phyloP scores from a whole-genome alignment of 2,329 filamentous ascomycete genomes.

The Chaetomium olivaceum region DNA sequence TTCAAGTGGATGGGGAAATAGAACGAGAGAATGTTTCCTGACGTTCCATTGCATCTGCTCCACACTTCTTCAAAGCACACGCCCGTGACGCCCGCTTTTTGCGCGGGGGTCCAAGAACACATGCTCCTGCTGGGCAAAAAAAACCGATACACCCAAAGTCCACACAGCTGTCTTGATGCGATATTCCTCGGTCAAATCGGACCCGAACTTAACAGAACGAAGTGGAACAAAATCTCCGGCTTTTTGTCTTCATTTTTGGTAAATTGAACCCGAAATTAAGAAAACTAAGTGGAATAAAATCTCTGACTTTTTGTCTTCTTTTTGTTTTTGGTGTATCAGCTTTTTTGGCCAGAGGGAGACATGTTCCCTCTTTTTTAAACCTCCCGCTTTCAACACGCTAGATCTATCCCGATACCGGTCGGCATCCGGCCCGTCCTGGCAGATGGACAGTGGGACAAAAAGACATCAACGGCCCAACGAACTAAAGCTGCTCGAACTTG shows the following conservation, averaged over 20 bases:
- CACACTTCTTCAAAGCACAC: background rate
- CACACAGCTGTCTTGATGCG: too few relatives aligned
- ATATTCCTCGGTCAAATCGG: too few relatives aligned
- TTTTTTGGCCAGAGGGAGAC: too few relatives aligned
- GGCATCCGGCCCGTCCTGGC: background rate
- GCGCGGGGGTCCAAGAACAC: background rate
- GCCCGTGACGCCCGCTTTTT: background rate
- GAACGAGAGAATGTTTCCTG: slow-evolving; percentile 1
- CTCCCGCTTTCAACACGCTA: background rate
- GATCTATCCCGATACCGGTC: background rate
- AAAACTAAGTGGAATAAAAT: too few relatives aligned
- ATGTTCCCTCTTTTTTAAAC: background rate
- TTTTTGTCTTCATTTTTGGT: too few relatives aligned
- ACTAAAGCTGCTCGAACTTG: background rate
- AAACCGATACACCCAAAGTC: too few relatives aligned
- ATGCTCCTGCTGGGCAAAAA: too few relatives aligned
- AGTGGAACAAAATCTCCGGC: too few relatives aligned
- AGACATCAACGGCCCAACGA: background rate
- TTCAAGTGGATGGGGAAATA: background rate
- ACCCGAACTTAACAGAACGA: too few relatives aligned
- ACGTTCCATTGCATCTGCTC: slow-evolving; percentile 6
- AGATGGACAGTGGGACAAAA: background rate
- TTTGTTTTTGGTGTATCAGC: too few relatives aligned
- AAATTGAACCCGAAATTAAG: too few relatives aligned
- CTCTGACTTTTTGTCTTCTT: too few relatives aligned